Evolutionary conservation across 139 green algal genomes (phyloP), one percentile per base, ranked within the genome.

Genomic region (Trebouxia sp.): DNA sequence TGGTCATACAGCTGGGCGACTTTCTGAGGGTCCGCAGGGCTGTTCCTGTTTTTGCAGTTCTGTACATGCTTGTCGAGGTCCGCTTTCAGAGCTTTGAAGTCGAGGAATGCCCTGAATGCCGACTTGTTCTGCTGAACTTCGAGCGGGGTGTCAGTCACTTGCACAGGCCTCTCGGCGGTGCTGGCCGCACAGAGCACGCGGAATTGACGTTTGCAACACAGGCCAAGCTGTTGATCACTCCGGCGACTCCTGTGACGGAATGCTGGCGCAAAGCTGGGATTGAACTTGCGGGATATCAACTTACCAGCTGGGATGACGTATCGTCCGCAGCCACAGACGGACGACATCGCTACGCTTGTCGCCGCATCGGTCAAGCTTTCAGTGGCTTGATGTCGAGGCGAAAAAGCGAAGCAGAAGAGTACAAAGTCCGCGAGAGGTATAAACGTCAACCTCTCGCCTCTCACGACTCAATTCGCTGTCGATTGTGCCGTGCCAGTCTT

Each of bases 1-100:
- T 95, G 76, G 26, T 97, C 91, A 83, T 99, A 99, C 15, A 98
- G 87, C 47, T 85, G 43, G 0, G 88, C 94, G 0, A 98, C 94
- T 38, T 82, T 62, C 0, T 81, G 69, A 15, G 93, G 92, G 70
- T 98, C 84, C 10, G 88, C 95, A 30, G n/a, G 69, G 58, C 87
- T 91, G 50, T 93, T 91, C 9, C 96, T 85, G 11, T 87, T 43
- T 4, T 74, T 78, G 66, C 85, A 91, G 80, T 99, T 99, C 0
- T 86, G 41, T 0, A 83, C 72, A 30, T 98, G 69, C 10, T 83
- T 15, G 7, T 97, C 89, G 20, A 95, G 37, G 72, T 98, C 92
- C 20, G 91, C 90, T 58, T 88, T 88, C 26, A 98, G 86, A 50
- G 87, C 93, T 78, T 93, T 95, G 82, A 97, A 98, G 78, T 98